phyloP scores from a whole-genome alignment of 768 basidiomycete genomes.

The Amanita molliuscula region DNA sequence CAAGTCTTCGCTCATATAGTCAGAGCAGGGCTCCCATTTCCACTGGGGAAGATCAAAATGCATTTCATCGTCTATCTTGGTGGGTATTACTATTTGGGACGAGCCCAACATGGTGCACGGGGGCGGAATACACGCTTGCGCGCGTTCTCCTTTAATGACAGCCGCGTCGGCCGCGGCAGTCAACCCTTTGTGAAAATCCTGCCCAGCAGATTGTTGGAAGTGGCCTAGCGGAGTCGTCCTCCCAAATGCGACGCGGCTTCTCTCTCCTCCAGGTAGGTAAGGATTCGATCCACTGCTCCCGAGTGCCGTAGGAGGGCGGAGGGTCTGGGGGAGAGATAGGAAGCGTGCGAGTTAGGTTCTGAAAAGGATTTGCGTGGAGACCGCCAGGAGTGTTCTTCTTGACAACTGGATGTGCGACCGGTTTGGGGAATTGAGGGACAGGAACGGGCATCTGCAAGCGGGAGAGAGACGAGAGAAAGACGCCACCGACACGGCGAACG shows the following conservation, averaged over 20 bases:
- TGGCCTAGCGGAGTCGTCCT: constrained; percentile 31
- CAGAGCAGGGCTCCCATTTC: constrained; percentile 15
- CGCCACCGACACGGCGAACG: constrained; percentile 33
- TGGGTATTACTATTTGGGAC: constrained; percentile 4
- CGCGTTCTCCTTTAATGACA: constrained; percentile 79
- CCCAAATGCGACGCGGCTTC: constrained; percentile 59
- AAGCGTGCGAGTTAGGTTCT: constrained; percentile 45
- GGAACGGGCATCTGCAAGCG: constrained; percentile 79
- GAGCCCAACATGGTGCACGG: constrained; percentile 22
- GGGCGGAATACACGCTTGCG: constrained; percentile 84
- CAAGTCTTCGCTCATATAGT: constrained; percentile 22
- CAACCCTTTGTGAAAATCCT: constrained; percentile 71
- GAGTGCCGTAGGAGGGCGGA: constrained; percentile 53
- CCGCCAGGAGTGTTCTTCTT: constrained; percentile 43
- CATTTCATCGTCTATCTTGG: constrained; percentile 36
- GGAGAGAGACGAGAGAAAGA: constrained; percentile 28
- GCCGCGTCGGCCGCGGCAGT: constrained; percentile 64
- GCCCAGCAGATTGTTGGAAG: constrained; percentile 21
- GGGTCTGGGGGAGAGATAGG: constrained; percentile 51
- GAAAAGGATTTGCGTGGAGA: constrained; percentile 34
- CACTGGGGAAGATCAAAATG: constrained; percentile 16
- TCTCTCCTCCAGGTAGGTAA: constrained; percentile 63
- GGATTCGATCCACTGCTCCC: constrained; percentile 67
- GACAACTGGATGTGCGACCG: constrained; percentile 52
- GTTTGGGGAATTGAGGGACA: constrained; percentile 52